Conservation (phyloP, 495 filamentous ascomycete genomes). For the Zalerion maritima region DNA sequence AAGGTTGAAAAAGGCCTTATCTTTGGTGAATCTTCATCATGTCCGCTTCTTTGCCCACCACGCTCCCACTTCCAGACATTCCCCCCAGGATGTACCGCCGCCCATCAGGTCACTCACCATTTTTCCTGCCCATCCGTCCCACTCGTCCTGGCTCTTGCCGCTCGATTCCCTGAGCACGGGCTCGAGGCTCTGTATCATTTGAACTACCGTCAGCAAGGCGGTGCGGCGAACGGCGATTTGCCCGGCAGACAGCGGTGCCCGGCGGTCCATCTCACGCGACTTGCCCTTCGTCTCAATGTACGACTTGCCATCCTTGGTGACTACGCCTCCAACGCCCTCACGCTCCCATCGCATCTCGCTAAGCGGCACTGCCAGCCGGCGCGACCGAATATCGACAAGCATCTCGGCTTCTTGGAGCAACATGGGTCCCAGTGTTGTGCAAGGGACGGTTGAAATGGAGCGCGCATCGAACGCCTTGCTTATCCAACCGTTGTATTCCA, state of each 20-base stretch:
- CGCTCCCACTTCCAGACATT: slow-evolving; percentile 87
- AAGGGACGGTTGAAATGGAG: slow-evolving; percentile 60
- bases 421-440: slow-evolving; percentile 60
- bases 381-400: slow-evolving; percentile 53
- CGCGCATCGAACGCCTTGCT: slow-evolving; percentile 58
- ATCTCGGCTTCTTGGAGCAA: slow-evolving; percentile 66
- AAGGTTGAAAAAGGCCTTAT: too few species aligned
- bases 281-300: slow-evolving; percentile 29
- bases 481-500: slow-evolving; percentile 73
- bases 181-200: slow-evolving; percentile 79
- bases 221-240: slow-evolving; percentile 65
- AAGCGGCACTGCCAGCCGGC: slow-evolving; percentile 72
- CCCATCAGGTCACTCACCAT: slow-evolving; percentile 75
- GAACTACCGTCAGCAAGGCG: slow-evolving; percentile 65
- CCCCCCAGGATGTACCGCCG: slow-evolving; percentile 64
- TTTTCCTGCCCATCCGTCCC: slow-evolving; percentile 77
- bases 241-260: slow-evolving; percentile 45
- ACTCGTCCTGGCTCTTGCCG: slow-evolving; percentile 78
- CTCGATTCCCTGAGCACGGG: slow-evolving; percentile 68
- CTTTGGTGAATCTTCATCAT: background rate
- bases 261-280: slow-evolving; percentile 9
- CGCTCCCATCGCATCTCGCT: slow-evolving; percentile 82
- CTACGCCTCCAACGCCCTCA: slow-evolving; percentile 45
- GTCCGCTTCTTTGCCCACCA: slow-evolving; percentile 74
- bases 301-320: slow-evolving; percentile 36